Evolutionary conservation across 1,139 yeast genomes (phyloP), one percentile per base, ranked within the genome.

Genomic region (Yamadazyma trypodendri): DNA sequence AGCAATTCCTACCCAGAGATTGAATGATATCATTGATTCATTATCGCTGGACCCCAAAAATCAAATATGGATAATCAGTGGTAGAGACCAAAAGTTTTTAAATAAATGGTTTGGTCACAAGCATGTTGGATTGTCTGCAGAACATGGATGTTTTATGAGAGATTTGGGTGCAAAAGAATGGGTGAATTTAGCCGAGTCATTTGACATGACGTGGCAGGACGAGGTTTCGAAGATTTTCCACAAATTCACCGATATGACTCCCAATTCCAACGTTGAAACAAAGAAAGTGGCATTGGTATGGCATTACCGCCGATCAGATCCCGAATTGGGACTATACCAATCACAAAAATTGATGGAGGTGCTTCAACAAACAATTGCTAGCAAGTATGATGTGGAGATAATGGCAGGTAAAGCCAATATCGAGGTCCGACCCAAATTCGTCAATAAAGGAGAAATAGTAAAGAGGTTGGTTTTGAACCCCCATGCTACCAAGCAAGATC

Each of bases 281-380:
- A 94, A 94, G 60, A 84, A 88, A 52, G 96, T 92, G 12, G 97
- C 98, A 0, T 66, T 92, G 40, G 90, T 97, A 1, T 94, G 99
- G 99, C 99, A 94, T 63, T 92, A 92, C 59, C 79, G 99, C 51
- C 76, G 95, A 38, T 80, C 96, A 1, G 98, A 89, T 52, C 97
- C 97, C 0, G 96, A 84, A 43, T 75, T 87, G 50, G 98, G 98
- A 22, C 78, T 72, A 32, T 90, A 77, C 64, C 96, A 89, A 61
- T 95, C 97, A 0, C 69, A 76, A 21, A 78, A 81, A 55, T 76
- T 95, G 52, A 75, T 83, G 46, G 71, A 80, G 28, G 82, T 83
- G 45, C 63, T 94, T 41, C 70, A 75, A 42, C 67, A 64, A 12
- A 74, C 81, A 2, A 78, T 89, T 15, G 84, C 79, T 2, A 64